Percentiles rank a stretch among this genome's conserved stretches.
Evolutionary conservation across 192 early-diverging fungal species (phyloP).

Genomic region (Backusella tarrabulga): DNA sequence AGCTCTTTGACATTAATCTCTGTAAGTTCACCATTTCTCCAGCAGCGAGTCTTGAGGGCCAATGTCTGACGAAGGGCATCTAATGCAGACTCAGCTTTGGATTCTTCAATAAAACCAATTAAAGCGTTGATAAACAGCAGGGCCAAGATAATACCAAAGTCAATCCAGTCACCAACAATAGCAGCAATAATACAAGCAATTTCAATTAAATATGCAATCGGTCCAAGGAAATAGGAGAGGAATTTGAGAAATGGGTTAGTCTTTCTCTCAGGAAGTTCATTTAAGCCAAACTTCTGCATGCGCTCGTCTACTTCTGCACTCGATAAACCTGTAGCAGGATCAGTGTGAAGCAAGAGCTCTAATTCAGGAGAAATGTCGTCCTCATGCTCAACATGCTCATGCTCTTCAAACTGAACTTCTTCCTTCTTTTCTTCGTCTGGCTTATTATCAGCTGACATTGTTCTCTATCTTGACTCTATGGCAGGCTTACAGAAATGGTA

Average conservation of each 20-base stretch:
- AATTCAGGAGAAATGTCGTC: slow-evolving; percentile 79
- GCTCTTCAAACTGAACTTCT: slow-evolving; percentile 64
- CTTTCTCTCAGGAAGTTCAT: slow-evolving; percentile 81
- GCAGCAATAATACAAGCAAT: slow-evolving; percentile 77
- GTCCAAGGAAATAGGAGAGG: slow-evolving; percentile 74
- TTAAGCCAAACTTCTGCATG: slow-evolving; percentile 70
- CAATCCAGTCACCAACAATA: slow-evolving; percentile 68
- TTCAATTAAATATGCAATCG: slow-evolving; percentile 87
- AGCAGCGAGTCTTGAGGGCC: slow-evolving; percentile 80
- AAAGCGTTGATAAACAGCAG: slow-evolving; percentile 86
- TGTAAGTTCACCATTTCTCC: slow-evolving; percentile 73
- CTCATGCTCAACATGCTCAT: slow-evolving; percentile 67
- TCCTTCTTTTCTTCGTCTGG: slow-evolving; percentile 41
- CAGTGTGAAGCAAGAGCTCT: slow-evolving; percentile 79
- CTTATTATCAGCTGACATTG: neutral
- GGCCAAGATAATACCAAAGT: slow-evolving; percentile 82
- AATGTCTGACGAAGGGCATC: slow-evolving; percentile 94
- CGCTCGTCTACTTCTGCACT: slow-evolving; percentile 67
- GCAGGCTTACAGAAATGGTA: neutral
- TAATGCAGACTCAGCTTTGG: slow-evolving; percentile 89
- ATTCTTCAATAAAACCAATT: slow-evolving; percentile 93
- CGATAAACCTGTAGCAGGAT: slow-evolving; percentile 73
- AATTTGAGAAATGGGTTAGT: slow-evolving; percentile 83
- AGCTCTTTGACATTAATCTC: slow-evolving; percentile 68
- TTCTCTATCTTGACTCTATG: neutral